Conservation (phyloP, 768 basidiomycete genomes). For the Serendipita sp. region DNA sequence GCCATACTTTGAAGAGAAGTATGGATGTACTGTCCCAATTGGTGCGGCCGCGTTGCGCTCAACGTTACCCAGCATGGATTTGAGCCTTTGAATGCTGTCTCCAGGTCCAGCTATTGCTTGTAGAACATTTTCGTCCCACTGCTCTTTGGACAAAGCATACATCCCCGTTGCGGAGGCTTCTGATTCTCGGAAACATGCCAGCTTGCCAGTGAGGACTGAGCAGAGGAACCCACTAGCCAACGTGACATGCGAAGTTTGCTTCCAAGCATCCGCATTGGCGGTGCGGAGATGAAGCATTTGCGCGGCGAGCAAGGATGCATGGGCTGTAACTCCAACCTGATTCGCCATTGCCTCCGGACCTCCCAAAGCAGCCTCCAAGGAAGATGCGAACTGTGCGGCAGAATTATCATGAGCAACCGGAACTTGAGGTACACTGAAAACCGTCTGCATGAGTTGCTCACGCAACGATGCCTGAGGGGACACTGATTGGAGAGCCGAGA, state of each 20-base stretch:
- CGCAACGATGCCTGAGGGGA: conserved; percentile 56
- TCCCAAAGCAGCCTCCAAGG: conserved; percentile 58
- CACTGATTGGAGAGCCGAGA: conserved; percentile 53
- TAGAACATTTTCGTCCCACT: conserved; percentile 66
- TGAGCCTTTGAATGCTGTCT: conserved; percentile 55
- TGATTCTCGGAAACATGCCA: conserved; percentile 54
- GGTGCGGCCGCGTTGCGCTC: conserved; percentile 43
- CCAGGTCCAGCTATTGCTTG: conserved; percentile 62
- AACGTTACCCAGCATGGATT: conserved; percentile 72
- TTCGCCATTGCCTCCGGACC: conserved; percentile 63
- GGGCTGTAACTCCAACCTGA: conserved; percentile 57
- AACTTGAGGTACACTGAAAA: conserved; percentile 56
- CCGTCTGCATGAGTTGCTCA: conserved; percentile 46
- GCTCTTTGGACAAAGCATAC: conserved; percentile 45
- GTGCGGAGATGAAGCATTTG: conserved; percentile 68
- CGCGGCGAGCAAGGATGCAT: conserved; percentile 52
- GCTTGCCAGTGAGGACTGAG: conserved; percentile 30
- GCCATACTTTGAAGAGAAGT: conserved; percentile 64
- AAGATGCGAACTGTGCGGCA: conserved; percentile 59
- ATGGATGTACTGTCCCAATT: conserved; percentile 50
- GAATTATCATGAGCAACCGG: conserved; percentile 68
- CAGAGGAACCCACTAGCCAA: conserved; percentile 44
- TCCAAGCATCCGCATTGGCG: conserved; percentile 66
- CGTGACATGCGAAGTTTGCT: conserved; percentile 62
- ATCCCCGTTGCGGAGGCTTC: conserved; percentile 67